Evolutionary conservation across 176 grass and related monocot species (phyloP).

Genomic region (Saccharum officinarum): DNA sequence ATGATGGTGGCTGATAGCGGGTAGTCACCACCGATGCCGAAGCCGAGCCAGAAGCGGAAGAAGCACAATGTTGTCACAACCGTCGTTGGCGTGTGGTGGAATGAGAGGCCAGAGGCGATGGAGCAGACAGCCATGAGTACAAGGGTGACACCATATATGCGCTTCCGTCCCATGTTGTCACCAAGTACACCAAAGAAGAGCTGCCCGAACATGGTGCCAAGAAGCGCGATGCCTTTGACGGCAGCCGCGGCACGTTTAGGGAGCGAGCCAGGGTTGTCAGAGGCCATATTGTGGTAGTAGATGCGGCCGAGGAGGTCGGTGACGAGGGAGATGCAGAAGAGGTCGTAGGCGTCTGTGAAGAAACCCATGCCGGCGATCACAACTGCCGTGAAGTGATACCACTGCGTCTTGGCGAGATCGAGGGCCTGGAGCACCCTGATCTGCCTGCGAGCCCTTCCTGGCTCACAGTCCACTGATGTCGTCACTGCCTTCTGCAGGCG

Average conservation of each 20-base stretch:
- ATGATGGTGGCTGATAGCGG: conserved; percentile 63
- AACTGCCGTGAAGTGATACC: too few species aligned
- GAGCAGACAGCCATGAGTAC: background rate
- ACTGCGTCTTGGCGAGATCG: conserved; percentile 17
- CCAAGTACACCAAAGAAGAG: background rate
- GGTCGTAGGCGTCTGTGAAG: too few species aligned
- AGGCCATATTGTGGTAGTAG: conserved; percentile 23
- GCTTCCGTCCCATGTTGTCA: background rate
- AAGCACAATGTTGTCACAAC: conserved; percentile 42
- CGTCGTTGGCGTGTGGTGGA: background rate
- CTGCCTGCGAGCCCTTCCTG: background rate
- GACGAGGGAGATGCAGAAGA: conserved; percentile 33
- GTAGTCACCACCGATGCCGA: conserved; percentile 40
- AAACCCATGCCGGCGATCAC: too few species aligned
- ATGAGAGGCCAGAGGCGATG: background rate
- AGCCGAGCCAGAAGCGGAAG: too few species aligned
- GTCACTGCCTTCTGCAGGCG: background rate
- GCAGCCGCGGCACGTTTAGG: background rate
- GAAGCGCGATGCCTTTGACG: background rate
- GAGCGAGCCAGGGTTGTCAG: background rate
- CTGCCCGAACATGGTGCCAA: background rate
- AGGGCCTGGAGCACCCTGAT: background rate
- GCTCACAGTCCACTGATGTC: background rate
- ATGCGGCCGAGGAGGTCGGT: conserved; percentile 34
- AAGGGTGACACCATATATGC: background rate